These are phyloP conservation scores for Candida corydali DNA, from an alignment of 805 yeast genomes.

Conservation along the genomic window DNA sequence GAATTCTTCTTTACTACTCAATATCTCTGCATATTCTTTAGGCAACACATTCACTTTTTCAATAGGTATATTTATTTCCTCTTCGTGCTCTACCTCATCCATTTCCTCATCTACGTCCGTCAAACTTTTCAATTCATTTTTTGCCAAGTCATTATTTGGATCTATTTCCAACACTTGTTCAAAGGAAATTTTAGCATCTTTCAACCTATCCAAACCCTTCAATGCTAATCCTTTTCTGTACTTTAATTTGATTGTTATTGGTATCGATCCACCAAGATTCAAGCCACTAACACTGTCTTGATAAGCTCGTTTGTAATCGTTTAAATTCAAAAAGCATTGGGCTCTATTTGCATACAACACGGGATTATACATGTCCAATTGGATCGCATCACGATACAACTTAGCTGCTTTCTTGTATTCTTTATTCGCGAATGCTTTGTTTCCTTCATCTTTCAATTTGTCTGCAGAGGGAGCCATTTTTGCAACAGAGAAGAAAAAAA, in stretches of 20 bases:
- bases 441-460: conserved; percentile 45
- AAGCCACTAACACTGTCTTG: conserved; percentile 51
- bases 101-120: background rate
- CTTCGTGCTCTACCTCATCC: background rate
- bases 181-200: conserved; percentile 25
- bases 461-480: conserved; percentile 15
- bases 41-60: conserved; percentile 45
- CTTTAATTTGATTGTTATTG: conserved; percentile 42
- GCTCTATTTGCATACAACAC: conserved; percentile 67
- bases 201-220: conserved; percentile 19
- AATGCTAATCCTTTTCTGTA: conserved; percentile 49
- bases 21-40: conserved; percentile 17
- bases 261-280: conserved; percentile 19
- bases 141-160: conserved; percentile 35
- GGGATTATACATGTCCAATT: conserved; percentile 45
- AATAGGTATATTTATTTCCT: conserved; percentile 24
- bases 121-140: conserved; percentile 27
- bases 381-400: conserved; percentile 54
- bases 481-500: background rate
- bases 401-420: conserved; percentile 49
- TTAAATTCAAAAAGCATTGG: conserved; percentile 53
- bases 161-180: conserved; percentile 38
- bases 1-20: background rate
- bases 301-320: conserved; percentile 46
- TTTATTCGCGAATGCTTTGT: conserved; percentile 43